Evolutionary conservation across 768 basidiomycete genomes (phyloP), one percentile per base, ranked within the genome.

Genomic region (Mycena floridula): DNA sequence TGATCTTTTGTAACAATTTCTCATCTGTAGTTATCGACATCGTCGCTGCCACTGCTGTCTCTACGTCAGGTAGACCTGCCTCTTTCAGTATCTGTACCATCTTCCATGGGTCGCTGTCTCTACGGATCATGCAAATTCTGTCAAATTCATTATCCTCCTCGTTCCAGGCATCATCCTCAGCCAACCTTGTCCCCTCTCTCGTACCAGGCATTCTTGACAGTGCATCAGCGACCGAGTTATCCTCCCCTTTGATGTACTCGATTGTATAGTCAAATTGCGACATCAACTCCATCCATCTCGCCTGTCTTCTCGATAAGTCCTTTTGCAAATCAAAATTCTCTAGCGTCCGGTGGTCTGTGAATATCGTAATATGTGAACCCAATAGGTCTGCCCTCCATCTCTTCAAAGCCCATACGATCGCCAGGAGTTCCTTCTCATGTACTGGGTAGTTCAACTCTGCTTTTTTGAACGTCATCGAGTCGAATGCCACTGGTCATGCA

Each of bases 191-290:
- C 37, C 8, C 20, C 37, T 9, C 21, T 18, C 9, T 9, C 37
- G 21, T 20, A 38, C 8, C 9, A 38, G 21, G 37, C 8, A 21
- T 38, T 9, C 37, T 48, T 9, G 37, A 21, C 20, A 21, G 8
- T 21, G 21, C 9, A 18, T 18, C 12, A 9, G 9, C 8, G 12
- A 13, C 12, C 11, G 9, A 8, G 21, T 18, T 13, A 38, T 8
- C 12, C 8, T 13, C 9, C 11, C 12, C 12, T 8, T 9, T 13
- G 11, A 38, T 18, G 15, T 48, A 53, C 0, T 37, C 42, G 21
- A 70, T 65, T 0, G 43, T 23, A 44, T 54, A 58, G 24, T 68
- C 59, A 44, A 56, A 69, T 21, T 70, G 57, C 48, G 50, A 35
- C 7, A 69, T 35, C 25, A 54, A 53, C 47, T 30, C 28, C 28